These are phyloP conservation scores for Tuber melanosporum DNA, from an alignment of 495 filamentous ascomycete genomes.

Conservation along the genomic window DNA sequence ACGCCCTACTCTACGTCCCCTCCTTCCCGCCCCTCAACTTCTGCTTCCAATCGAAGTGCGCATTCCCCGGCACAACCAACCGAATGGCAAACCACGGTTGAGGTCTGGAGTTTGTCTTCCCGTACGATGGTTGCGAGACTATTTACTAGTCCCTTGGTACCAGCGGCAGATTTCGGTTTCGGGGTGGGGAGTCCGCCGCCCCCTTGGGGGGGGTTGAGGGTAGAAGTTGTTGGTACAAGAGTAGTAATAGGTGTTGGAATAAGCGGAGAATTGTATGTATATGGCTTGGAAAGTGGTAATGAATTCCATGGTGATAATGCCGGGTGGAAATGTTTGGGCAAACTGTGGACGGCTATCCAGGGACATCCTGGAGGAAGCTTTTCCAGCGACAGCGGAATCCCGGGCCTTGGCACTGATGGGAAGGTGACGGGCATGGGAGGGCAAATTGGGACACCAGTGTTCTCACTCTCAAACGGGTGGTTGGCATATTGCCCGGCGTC, in stretches of 20 bases:
- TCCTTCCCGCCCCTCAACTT: constrained; percentile 36
- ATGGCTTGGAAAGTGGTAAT: constrained; percentile 27
- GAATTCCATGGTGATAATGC: constrained; percentile 21
- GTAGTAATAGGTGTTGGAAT: constrained; percentile 37
- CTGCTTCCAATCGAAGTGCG: constrained; percentile 35
- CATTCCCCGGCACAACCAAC: constrained; percentile 20
- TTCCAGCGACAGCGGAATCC: constrained; percentile 17
- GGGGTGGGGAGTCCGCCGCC: constrained; percentile 35
- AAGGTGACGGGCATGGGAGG: constrained; percentile 19
- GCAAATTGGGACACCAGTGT: constrained; percentile 51
- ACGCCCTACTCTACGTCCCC: constrained; percentile 40
- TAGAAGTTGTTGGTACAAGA: constrained; percentile 41
- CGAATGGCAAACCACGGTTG: constrained; percentile 42
- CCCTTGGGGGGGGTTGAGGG: constrained; percentile 42
- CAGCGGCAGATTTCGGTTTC: constrained; percentile 40
- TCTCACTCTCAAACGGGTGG: constrained; percentile 74
- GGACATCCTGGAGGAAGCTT: constrained; percentile 27
- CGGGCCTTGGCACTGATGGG: constrained; percentile 16
- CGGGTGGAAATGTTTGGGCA: constrained; percentile 39
- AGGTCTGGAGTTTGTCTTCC: constrained; percentile 40
- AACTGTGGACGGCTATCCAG: constrained; percentile 38
- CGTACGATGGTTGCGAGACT: constrained; percentile 29
- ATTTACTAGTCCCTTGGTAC: constrained; percentile 38
- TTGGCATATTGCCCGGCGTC: constrained; percentile 74
- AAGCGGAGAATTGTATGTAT: constrained; percentile 41